Conservation (phyloP, 2,329 filamentous ascomycete species). For the Calonectria pseudoturangicola region DNA sequence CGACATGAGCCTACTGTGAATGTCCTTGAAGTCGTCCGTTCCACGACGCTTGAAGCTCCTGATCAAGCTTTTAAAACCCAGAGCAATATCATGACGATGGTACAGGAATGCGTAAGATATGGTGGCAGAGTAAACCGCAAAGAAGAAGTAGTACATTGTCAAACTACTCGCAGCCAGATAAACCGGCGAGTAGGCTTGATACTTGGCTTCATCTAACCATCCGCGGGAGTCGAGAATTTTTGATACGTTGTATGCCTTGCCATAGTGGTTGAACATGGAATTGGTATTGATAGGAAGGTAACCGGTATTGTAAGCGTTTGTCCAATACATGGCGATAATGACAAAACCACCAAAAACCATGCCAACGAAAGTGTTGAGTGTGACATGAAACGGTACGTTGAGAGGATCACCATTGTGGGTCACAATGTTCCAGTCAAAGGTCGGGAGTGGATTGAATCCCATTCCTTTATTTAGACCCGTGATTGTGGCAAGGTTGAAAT, state of each 20-base stretch:
- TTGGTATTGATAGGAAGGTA: slow-evolving; percentile 70
- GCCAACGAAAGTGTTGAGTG: slow-evolving; percentile 60
- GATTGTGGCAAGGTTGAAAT: slow-evolving; percentile 63
- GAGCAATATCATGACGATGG: slow-evolving; percentile 59
- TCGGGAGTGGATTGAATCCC: slow-evolving; percentile 70
- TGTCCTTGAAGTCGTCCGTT: slow-evolving; percentile 59
- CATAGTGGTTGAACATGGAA: slow-evolving; percentile 66
- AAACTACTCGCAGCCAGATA: slow-evolving; percentile 53
- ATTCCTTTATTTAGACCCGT: slow-evolving; percentile 64
- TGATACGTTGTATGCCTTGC: slow-evolving; percentile 62
- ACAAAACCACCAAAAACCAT: slow-evolving; percentile 60
- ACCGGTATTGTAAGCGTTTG: slow-evolving; percentile 64
- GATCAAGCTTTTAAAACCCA: slow-evolving; percentile 53
- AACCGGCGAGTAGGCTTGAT: slow-evolving; percentile 59
- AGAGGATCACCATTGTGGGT: slow-evolving; percentile 49
- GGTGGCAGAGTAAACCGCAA: slow-evolving; percentile 56
- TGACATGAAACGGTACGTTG: slow-evolving; percentile 62
- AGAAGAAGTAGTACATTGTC: slow-evolving; percentile 44
- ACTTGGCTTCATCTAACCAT: slow-evolving; percentile 58
- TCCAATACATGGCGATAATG: slow-evolving; percentile 66
- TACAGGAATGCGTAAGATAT: slow-evolving; percentile 61
- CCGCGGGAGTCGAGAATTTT: slow-evolving; percentile 64
- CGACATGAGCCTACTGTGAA: slow-evolving; percentile 65
- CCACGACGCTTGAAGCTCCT: slow-evolving; percentile 42
- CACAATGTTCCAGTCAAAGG: slow-evolving; percentile 68